Evolutionary conservation across 352 stramenopile species (phyloP).

Genomic region (Pythium brachiatum): DNA sequence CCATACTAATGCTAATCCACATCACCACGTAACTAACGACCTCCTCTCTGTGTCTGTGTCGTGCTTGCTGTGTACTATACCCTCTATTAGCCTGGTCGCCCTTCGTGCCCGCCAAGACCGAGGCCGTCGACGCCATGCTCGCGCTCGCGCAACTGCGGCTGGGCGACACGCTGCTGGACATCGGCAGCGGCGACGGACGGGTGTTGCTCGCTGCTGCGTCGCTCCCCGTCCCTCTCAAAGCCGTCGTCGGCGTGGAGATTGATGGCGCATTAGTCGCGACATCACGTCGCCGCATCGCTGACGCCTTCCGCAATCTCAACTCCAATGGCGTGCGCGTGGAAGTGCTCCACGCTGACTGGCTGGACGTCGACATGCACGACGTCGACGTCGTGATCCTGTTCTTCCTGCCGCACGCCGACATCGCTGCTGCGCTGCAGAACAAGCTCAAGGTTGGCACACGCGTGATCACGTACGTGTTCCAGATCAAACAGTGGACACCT

Average conservation of each 20-base stretch:
- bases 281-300: slow-evolving; percentile 27
- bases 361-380: slow-evolving; percentile 37
- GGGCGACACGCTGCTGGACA: slow-evolving; percentile 52
- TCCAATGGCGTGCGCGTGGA: not conserved
- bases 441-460: slow-evolving; percentile 43
- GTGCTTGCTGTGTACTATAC: not conserved
- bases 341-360: slow-evolving; percentile 58
- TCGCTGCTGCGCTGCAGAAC: slow-evolving; percentile 30
- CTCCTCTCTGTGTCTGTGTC: not conserved
- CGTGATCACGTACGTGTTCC: slow-evolving; percentile 69
- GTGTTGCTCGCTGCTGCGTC: slow-evolving; percentile 44
- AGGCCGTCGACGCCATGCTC: slow-evolving; percentile 56
- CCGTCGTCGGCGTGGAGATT: slow-evolving; percentile 51
- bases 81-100: slow-evolving; percentile 53
- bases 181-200: slow-evolving; percentile 64
- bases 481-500: slow-evolving; percentile 53
- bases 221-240: slow-evolving; percentile 21
- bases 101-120: slow-evolving; percentile 58
- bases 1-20: not conserved
- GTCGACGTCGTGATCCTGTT: slow-evolving; percentile 61
- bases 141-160: slow-evolving; percentile 34
- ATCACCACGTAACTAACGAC: not conserved
- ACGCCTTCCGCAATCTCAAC: no score
- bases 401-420: slow-evolving; percentile 57
- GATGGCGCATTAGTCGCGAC: slow-evolving; percentile 48